Evolutionary conservation across 176 grass and related monocot genomes (phyloP), one percentile per base, ranked within the genome.

Genomic region (Microstegium vimineum): DNA sequence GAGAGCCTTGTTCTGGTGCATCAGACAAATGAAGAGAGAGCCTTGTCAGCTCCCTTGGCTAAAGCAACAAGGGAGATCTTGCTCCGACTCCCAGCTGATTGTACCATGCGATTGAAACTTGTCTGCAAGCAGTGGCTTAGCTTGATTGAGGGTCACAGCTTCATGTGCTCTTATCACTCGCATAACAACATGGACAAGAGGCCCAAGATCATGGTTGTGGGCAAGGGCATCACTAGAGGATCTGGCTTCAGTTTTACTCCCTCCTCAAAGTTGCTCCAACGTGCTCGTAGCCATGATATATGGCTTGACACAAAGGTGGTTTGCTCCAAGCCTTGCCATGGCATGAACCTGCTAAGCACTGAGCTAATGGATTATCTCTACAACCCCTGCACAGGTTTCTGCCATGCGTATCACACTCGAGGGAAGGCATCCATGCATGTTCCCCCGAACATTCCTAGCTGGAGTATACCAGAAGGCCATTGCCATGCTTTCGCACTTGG

Each of bases 271-370:
- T 76, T 41, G 13, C 16, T 57, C 45, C 1, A 4, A 31, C 14
- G 13, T 3, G 20, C 31, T 52, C 20, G 31, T 75, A 22, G 33
- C 6, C 33, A 52, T 33, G 32, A 42, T 37, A 68, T 25, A 23
- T 67, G 25, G 64, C 46, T 77, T 41, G 59, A 80, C 13, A 66
- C 1, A 7, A 86, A 73, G 84, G 59, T 80, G 10, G 59, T 75
- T 8, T 75, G 73, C 74, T 80, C 84, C 32, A 86, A 74, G 69
- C 84, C 76, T 56, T 86, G 76, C 76, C 67, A 74, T 23, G 84
- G 76, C 41, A 30, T 79, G 69, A 86, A 80, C 35, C 43, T 86
- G 57, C 7, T 86, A 34, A 86, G 76, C 84, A 66, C 35, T 17
- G 33, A 35, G 1, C 31, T 15, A 0, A 31, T 32, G 26, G 69